Percentiles rank a stretch among this genome's conserved stretches.
phyloP scores from a whole-genome alignment of 306 rosid genomes.

The Glycine soja region DNA sequence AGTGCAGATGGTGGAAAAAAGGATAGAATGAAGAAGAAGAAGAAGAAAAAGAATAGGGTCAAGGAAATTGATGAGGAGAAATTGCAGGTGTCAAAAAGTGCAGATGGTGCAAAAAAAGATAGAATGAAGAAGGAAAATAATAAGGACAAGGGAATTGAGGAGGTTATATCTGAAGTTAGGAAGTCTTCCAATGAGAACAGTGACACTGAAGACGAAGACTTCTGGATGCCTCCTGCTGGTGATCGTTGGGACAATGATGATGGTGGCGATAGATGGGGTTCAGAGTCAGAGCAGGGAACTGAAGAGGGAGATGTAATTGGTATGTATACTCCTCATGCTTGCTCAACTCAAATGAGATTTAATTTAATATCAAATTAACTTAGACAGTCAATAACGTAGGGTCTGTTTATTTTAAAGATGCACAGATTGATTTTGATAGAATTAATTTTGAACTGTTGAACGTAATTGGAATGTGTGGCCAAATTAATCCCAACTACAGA shows the following conservation, averaged over 20 bases:
- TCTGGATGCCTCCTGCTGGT: slow-evolving; percentile 90
- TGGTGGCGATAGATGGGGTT: slow-evolving; percentile 85
- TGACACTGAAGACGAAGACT: slow-evolving; percentile 67
- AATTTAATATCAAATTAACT: slow-evolving; percentile 28
- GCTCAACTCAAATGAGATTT: slow-evolving; percentile 40
- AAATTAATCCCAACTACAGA: neutral
- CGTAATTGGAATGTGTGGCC: neutral
- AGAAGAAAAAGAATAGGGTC: slow-evolving; percentile 43
- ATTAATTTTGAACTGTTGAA: neutral
- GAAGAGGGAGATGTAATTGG: slow-evolving; percentile 63
- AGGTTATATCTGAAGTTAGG: slow-evolving; percentile 57
- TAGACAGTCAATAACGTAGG: neutral
- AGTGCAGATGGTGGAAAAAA: slow-evolving; percentile 50
- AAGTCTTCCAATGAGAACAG: slow-evolving; percentile 56
- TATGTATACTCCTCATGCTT: slow-evolving; percentile 40
- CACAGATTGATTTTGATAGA: neutral
- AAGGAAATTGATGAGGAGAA: slow-evolving; percentile 54
- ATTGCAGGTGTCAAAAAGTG: slow-evolving; percentile 50
- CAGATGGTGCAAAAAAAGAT: slow-evolving; percentile 51
- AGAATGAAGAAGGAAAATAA: slow-evolving; percentile 43
- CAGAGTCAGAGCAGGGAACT: slow-evolving; percentile 62
- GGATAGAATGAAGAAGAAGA: slow-evolving; percentile 52
- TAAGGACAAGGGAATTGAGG: slow-evolving; percentile 55
- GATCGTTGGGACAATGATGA: slow-evolving; percentile 91
- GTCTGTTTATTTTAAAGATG: neutral